Percentiles rank a stretch among this genome's conserved stretches.
These are phyloP conservation scores for Saitozyma sp. DNA, from an alignment of 768 basidiomycete genomes.

Conservation along the genomic window DNA sequence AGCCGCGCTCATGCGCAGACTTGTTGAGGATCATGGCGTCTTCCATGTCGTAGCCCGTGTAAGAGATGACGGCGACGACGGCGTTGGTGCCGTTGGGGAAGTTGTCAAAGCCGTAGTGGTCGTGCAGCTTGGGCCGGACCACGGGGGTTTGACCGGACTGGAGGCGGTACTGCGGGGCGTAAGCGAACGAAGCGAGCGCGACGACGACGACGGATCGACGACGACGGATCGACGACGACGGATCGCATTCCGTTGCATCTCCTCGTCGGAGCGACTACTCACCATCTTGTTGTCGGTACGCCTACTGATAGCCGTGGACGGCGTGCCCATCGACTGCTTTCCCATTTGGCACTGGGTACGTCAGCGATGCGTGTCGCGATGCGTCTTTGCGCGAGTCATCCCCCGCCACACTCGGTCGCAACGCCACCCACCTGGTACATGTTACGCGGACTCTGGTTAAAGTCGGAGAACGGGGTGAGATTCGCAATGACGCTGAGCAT, in stretches of 20 bases:
- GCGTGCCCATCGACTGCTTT: slow-evolving; percentile 99
- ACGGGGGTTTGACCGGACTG: slow-evolving; percentile 94
- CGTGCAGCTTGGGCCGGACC: slow-evolving; percentile 86
- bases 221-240: too few species aligned
- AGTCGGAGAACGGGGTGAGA: slow-evolving; percentile 97
- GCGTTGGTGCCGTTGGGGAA: slow-evolving; percentile 99
- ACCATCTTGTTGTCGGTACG: slow-evolving; percentile 94
- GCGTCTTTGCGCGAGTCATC: not conserved
- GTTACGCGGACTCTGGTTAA: slow-evolving; percentile 78
- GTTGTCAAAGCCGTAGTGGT: slow-evolving; percentile 94
- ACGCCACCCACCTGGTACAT: slow-evolving; percentile 51
- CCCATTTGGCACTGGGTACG: slow-evolving; percentile 87
- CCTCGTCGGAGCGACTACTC: slow-evolving; percentile 6
- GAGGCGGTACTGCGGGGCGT: slow-evolving; percentile 64
- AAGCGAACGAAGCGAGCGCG: not conserved
- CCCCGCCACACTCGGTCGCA: not conserved
- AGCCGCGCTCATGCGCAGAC: slow-evolving; percentile 95
- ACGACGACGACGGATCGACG: not conserved
- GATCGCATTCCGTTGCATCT: too few species aligned
- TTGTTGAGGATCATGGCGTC: slow-evolving; percentile 99
- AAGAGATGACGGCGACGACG: slow-evolving; percentile 98
- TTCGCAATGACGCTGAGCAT: slow-evolving; percentile 96
- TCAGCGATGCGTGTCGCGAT: slow-evolving; percentile 13
- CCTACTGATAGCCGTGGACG: slow-evolving; percentile 83
- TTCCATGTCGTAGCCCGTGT: slow-evolving; percentile 99